Conservation (phyloP, 495 filamentous ascomycete species). For the Daldinia caldariorum region DNA sequence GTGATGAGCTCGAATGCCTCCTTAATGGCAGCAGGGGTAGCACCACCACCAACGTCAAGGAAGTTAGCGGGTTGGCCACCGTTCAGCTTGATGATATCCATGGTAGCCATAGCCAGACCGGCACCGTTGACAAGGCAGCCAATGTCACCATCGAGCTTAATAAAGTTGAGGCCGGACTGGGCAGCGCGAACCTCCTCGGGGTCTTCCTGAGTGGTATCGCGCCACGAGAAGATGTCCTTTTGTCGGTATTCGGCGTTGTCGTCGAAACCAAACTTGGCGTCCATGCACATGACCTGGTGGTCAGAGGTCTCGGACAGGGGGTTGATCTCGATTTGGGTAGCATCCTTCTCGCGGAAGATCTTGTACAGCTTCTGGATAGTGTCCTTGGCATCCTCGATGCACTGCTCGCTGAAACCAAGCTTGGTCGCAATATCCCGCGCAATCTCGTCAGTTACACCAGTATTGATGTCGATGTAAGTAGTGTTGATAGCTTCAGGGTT, state of each 20-base stretch:
- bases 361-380: slow-evolving; percentile 99
- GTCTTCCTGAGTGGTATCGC: slow-evolving; percentile 95
- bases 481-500: slow-evolving; percentile 94
- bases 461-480: slow-evolving; percentile 91
- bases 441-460: slow-evolving; percentile 94
- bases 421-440: slow-evolving; percentile 88
- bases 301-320: slow-evolving; percentile 96
- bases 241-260: slow-evolving; percentile 99
- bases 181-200: slow-evolving; percentile 96
- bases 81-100: slow-evolving; percentile 99
- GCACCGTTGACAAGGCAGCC: slow-evolving; percentile 99
- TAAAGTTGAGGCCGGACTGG: slow-evolving; percentile 95
- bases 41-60: slow-evolving; percentile 97
- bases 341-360: slow-evolving; percentile 97
- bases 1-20: slow-evolving; percentile 98
- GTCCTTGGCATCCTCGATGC: slow-evolving; percentile 90
- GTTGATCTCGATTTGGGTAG: slow-evolving; percentile 99
- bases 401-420: slow-evolving; percentile 96
- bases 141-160: slow-evolving; percentile 99
- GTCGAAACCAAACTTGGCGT: slow-evolving; percentile 97
- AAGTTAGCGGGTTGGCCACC: slow-evolving; percentile 97
- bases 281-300: slow-evolving; percentile 98
- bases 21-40: slow-evolving; percentile 95
- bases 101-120: slow-evolving; percentile 98
- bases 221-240: slow-evolving; percentile 92